phyloP scores from a whole-genome alignment of 331 rosid genomes.

The Saraca asoca region DNA sequence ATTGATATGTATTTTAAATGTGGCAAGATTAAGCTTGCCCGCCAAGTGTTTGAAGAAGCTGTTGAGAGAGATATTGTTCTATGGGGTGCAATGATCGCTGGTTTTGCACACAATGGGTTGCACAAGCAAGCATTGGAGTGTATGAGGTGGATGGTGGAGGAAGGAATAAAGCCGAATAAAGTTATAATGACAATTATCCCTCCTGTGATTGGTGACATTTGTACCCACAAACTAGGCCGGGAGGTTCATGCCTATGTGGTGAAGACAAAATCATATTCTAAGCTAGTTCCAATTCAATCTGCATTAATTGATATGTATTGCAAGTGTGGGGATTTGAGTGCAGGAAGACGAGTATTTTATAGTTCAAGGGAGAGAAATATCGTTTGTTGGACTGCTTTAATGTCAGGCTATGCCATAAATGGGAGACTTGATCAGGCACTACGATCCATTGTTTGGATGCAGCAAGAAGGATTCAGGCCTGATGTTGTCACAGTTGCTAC shows the following conservation, averaged over 20 bases:
- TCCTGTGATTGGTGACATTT: constrained; percentile 60
- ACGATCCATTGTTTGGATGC: constrained; percentile 82
- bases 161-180: constrained; percentile 55
- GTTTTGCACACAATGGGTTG: constrained; percentile 58
- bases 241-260: constrained; percentile 75
- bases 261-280: constrained; percentile 58
- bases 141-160: constrained; percentile 55
- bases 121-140: constrained; percentile 56
- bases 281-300: constrained; percentile 61
- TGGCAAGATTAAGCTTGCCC: constrained; percentile 55
- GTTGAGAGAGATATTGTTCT: constrained; percentile 52
- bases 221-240: constrained; percentile 52
- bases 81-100: constrained; percentile 62
- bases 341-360: constrained; percentile 68
- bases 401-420: constrained; percentile 72
- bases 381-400: constrained; percentile 83
- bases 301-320: constrained; percentile 88
- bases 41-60: constrained; percentile 55
- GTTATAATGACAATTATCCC: constrained; percentile 56
- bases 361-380: constrained; percentile 65
- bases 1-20: constrained; percentile 50
- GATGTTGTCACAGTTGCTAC: constrained; percentile 76
- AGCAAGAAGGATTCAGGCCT: constrained; percentile 86
- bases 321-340: constrained; percentile 74
- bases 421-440: constrained; percentile 81